Conservation (phyloP, 163 green algal genomes). For the Smithsoniella earleae region DNA sequence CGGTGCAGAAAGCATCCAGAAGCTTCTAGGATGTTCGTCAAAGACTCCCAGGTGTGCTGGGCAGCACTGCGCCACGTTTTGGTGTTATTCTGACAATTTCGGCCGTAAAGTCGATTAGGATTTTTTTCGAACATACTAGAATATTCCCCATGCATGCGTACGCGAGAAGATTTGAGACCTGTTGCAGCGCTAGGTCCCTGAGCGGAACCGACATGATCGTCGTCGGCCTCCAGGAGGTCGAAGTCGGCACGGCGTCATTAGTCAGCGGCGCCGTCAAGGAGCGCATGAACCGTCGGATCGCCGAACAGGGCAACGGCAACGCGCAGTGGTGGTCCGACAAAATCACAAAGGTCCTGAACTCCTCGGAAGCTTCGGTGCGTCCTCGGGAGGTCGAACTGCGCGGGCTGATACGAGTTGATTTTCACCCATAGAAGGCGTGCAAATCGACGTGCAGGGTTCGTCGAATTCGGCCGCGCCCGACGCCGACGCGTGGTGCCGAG, state of each 20-base stretch:
- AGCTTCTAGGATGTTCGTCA: neutral
- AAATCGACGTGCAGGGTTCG: neutral
- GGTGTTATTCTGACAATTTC: too few relatives aligned
- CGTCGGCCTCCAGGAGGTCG: conserved; percentile 83
- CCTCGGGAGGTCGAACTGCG: conserved; percentile 39
- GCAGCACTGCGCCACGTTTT: too few relatives aligned
- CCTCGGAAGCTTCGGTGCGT: conserved; percentile 33
- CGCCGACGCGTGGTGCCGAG: conserved; percentile 37
- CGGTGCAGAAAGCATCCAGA: conserved; percentile 18
- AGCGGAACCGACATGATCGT: conserved; percentile 51
- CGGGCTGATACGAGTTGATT: conserved; percentile 1
- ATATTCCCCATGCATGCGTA: too few relatives aligned
- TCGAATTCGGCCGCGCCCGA: neutral
- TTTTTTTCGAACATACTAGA: too few relatives aligned
- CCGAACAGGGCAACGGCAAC: conserved; percentile 64
- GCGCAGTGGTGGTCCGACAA: conserved; percentile 43
- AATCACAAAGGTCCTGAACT: too few relatives aligned
- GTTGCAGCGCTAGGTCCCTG: conserved; percentile 32
- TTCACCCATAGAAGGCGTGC: neutral
- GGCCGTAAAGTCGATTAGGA: too few relatives aligned
- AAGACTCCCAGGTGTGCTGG: too few relatives aligned
- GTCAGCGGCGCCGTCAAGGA: conserved; percentile 61
- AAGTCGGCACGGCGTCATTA: conserved; percentile 78
- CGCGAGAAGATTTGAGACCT: too few relatives aligned
- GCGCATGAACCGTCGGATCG: conserved; percentile 40